Base-by-base conservation (phyloP, 1,284 basidiomycete genomes). In the Chondrostereum purpureum region DNA sequence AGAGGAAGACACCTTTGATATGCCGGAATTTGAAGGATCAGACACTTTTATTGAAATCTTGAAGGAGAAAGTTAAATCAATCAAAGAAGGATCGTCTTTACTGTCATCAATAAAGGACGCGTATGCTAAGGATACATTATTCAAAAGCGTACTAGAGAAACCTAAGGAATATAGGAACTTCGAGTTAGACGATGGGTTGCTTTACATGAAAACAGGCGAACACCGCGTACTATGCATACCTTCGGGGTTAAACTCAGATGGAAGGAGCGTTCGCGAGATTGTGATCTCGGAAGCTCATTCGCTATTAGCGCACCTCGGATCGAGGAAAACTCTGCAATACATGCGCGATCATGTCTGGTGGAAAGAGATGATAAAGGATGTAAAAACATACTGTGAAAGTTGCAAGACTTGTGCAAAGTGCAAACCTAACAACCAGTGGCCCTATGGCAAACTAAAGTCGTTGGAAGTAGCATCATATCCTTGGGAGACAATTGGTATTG, bases 401-500 rank as follows among this genome's bases (percentile, higher is more conserved):
- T 65, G 63, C 45, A 20, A 19, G 6, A 55, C 51, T 18, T 65
- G 63, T 43, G 42, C 40, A n/a, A 43, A 50, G 1, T 50, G 50
- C 11, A 65, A 65, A 45, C 48, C 58, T 3, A 39, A 20, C 12
- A 60, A 53, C 27, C 53, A 56, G 27, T 46, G 47, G 17, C 57
- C 59, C 2, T 55, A 53, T 22, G 62, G 62, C 11, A 27, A 59
- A n/a, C 46, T 64, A 10, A 46, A 57, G 5, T 35, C 55, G 1
- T 40, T 64, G 5, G 42, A 44, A 13, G 55, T 61, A 0, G 56
- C 58, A 3, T 47, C 19, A 0, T 24, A 44, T 4, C 60, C 63
- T 10, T 65, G 60, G 61, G 53, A 62, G 33, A 22, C 53, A 0
- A 62, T 68, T 0, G 61, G 58, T 0, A 60, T 69, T 13, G 66